Percentiles rank a stretch among this genome's conserved stretches.
phyloP scores from a whole-genome alignment of 805 yeast species.

The Metschnikowia vanudenii region DNA sequence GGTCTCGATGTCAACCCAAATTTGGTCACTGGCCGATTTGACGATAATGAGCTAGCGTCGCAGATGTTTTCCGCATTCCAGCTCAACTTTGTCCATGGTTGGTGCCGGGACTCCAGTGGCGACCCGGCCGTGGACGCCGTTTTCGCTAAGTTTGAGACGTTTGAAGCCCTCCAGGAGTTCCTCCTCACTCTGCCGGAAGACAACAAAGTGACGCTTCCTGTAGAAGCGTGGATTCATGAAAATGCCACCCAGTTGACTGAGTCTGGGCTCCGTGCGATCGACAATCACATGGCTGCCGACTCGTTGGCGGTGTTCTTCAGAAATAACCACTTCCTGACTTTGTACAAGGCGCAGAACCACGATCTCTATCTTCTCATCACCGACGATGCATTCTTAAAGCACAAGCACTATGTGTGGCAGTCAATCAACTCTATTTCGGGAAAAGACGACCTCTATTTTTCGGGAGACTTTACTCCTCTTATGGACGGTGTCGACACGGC shows the following conservation, averaged over 20 bases:
- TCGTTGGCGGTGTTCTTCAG: conserved; percentile 74
- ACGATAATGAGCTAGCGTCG: conserved; percentile 48
- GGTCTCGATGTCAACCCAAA: conserved; percentile 75
- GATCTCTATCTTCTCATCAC: conserved; percentile 66
- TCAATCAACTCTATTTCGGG: conserved; percentile 68
- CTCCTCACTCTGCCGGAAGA: conserved; percentile 32
- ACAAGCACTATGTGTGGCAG: conserved; percentile 71
- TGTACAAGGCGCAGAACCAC: conserved; percentile 49
- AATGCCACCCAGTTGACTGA: conserved; percentile 77
- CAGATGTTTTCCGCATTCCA: conserved; percentile 58
- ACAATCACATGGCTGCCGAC: conserved; percentile 45
- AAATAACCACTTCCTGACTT: conserved; percentile 83
- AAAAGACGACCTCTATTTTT: conserved; percentile 62
- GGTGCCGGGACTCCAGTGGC: conserved; percentile 46
- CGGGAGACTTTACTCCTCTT: conserved; percentile 60
- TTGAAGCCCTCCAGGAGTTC: conserved; percentile 59
- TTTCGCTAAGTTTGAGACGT: conserved; percentile 28
- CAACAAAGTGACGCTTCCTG: conserved; percentile 17
- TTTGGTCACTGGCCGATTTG: conserved; percentile 53
- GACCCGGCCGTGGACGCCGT: conserved; percentile 14
- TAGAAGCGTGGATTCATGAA: conserved; percentile 46
- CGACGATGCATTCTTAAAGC: conserved; percentile 59
- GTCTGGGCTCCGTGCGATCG: conserved; percentile 55
- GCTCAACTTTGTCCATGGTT: conserved; percentile 74
- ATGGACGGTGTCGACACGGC: conserved; percentile 23